Evolutionary conservation across 345 rosid genomes (phyloP), one percentile per base, ranked within the genome.

Genomic region (Aquilaria sinensis): DNA sequence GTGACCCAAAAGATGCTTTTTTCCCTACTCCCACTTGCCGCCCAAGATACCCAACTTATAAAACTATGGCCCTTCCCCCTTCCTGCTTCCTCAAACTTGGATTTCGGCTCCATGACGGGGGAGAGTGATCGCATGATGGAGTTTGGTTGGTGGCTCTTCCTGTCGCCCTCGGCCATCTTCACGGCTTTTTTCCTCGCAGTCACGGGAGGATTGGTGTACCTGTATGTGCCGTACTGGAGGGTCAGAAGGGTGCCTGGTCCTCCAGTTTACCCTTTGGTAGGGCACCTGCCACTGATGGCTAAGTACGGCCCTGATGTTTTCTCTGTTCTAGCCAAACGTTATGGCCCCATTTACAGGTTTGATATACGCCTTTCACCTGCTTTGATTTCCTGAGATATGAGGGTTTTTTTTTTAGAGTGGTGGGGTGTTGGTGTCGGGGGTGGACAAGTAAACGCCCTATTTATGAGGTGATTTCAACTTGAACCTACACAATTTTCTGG

Each of bases 321-420:
- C 73, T 79, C 96, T 9, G 75, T 86, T 52, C 96, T 87, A 58
- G 96, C 96, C 70, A 79, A 86, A 52, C 78, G 66, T 46, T 88
- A 90, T 72, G 94, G 98, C 48, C 94, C 97, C 51, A 80, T 88
- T 66, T 93, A 83, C 94, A 90, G 98, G 97, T 92, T 55, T 48
- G 80, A 63, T 69, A 53, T 16, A 16, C 23, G 23, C 23, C 23
- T 37, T 37, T 2, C 7, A 4, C 43, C 43, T 4, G 4, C 8
- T 8, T 34, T 37, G 8, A 37, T 37, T 37, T 16, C 23, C 23
- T 16, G 23, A 16, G 23, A 14, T 51, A 14, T 48, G 48, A 46
- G 7, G 15, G 5, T 37, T 11, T 10, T 54, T 54, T 53, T 57
- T 51, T 33, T 16, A 5, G 8, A 37, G 43, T 37, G 43, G 43